These are phyloP conservation scores for Eutrema yunnanense DNA, from an alignment of 345 rosid genomes.

Conservation along the genomic window DNA sequence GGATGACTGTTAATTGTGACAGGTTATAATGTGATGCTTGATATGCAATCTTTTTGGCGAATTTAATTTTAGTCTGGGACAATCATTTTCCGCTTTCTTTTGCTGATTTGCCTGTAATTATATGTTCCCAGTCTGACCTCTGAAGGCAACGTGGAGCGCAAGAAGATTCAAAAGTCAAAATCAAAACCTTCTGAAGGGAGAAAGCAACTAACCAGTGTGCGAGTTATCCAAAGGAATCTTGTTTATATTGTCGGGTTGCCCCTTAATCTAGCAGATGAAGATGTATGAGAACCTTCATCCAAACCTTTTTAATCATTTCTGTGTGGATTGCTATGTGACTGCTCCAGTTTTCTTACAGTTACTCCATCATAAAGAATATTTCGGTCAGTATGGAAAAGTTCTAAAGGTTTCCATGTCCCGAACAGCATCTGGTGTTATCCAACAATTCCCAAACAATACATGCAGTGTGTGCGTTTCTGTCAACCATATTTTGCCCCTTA, in stretches of 20 bases:
- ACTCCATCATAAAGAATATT: slow-evolving; percentile 57
- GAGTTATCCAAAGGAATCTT: slow-evolving; percentile 64
- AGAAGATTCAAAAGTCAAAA: slow-evolving; percentile 51
- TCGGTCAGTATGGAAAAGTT: slow-evolving; percentile 74
- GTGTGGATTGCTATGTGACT: neutral
- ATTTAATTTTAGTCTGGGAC: neutral
- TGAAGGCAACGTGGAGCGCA: slow-evolving; percentile 37
- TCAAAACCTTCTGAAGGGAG: slow-evolving; percentile 57
- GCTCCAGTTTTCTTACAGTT: slow-evolving; percentile 34
- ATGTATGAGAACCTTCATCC: slow-evolving; percentile 28
- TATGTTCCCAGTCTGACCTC: slow-evolving; percentile 31
- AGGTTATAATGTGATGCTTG: slow-evolving; percentile 38
- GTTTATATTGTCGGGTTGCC: slow-evolving; percentile 73
- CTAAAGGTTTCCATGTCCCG: slow-evolving; percentile 66
- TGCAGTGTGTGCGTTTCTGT: slow-evolving; percentile 60
- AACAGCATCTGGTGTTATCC: slow-evolving; percentile 60
- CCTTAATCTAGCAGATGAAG: slow-evolving; percentile 65
- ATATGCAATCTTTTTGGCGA: neutral
- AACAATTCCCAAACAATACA: slow-evolving; percentile 57
- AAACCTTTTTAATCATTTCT: neutral
- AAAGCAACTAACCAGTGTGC: slow-evolving; percentile 54
- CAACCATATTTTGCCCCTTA: neutral
- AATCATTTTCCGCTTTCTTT: neutral
- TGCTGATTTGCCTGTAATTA: slow-evolving; percentile 10
- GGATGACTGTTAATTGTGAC: slow-evolving; percentile 66